Base-by-base conservation (phyloP, 208 protist genomes). In the Crithidia thermophila region DNA sequence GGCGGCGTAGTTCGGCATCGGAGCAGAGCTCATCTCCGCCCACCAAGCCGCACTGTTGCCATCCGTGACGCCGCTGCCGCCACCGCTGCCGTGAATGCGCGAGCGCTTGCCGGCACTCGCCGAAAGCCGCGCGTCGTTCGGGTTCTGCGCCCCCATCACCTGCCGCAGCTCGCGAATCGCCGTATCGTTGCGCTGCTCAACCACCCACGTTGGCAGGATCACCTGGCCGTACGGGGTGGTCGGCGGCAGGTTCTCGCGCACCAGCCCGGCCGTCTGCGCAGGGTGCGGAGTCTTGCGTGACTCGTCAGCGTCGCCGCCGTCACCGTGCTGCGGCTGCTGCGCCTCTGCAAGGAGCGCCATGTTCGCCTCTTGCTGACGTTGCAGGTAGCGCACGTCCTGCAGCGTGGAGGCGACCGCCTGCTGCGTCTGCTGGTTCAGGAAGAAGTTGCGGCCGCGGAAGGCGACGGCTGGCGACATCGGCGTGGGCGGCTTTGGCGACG, bases 131-230 rank as follows among this genome's bases (percentile, higher is more conserved):
- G 34, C 46, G 59, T 84, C 82, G 66, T 93, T 94, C 21, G 86
- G 77, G 65, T 92, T 82, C 58, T 88, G 65, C 25, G 75, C 58
- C 6, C 85, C 87, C 87, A 96, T 90, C 45, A 85, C 87, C 73
- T 96, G 91, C 28, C 86, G 85, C 58, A 96, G 55, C 75, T 96
- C 91, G 10, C 83, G 87, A n/a, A 94, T 67, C 4, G 91, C 81
- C 4, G 91, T 96, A 61, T 93, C 88, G 60, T 93, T 94, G 47
- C 84, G 88, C 72, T 96, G 91, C 76, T 96, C 88, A 18, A 94
- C 86, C 68, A 96, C 83, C 75, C 86, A 96, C 20, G 84, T 77
- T 10, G 91, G 88, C 25, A 96, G 67, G 37, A 93, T 71, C 43
- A 94, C 62, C 51, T 94, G 91, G 4, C 84, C 82, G 60, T 85